A percentile compares a stretch with the other conserved stretches of the same genome.
Conservation (phyloP, 805 yeast genomes). For the Candida tibetensis region DNA sequence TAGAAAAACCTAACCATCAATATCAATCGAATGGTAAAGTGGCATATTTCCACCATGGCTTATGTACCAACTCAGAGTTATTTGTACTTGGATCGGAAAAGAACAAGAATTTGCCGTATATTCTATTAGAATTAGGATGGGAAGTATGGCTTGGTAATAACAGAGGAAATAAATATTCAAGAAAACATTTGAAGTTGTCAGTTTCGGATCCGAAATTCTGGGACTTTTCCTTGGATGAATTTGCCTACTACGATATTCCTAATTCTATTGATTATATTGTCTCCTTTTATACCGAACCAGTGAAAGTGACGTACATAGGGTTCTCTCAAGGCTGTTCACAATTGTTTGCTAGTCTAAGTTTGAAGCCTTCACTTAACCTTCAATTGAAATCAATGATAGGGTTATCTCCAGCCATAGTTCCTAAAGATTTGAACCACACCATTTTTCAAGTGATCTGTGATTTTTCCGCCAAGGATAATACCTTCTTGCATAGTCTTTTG, state of each 20-base stretch:
- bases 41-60: conserved; percentile 34
- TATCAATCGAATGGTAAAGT: conserved; percentile 10
- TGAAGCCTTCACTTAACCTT: conserved; percentile 21
- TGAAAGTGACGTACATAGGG: conserved; percentile 26
- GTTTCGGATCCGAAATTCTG: conserved; percentile 24
- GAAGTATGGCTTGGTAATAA: conserved; percentile 18
- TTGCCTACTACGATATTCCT: conserved; percentile 31
- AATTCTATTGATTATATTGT: conserved; percentile 22
- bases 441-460: conserved; percentile 22
- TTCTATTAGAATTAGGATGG: conserved; percentile 14
- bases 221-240: conserved; percentile 33
- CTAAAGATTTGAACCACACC: conserved; percentile 23
- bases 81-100: conserved; percentile 23
- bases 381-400: conserved; percentile 25
- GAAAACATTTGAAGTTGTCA: conserved; percentile 27
- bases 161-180: conserved; percentile 25
- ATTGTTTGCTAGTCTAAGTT: conserved; percentile 29
- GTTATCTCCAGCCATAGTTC: conserved; percentile 30
- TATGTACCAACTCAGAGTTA: conserved; percentile 28
- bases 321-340: conserved; percentile 34
- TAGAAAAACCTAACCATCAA: conserved; percentile 12
- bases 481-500: conserved; percentile 23
- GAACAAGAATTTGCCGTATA: conserved; percentile 19
- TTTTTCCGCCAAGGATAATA: conserved; percentile 24
- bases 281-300: conserved; percentile 14